phyloP scores from a whole-genome alignment of 495 filamentous ascomycete species.

The Neurospora sp. region DNA sequence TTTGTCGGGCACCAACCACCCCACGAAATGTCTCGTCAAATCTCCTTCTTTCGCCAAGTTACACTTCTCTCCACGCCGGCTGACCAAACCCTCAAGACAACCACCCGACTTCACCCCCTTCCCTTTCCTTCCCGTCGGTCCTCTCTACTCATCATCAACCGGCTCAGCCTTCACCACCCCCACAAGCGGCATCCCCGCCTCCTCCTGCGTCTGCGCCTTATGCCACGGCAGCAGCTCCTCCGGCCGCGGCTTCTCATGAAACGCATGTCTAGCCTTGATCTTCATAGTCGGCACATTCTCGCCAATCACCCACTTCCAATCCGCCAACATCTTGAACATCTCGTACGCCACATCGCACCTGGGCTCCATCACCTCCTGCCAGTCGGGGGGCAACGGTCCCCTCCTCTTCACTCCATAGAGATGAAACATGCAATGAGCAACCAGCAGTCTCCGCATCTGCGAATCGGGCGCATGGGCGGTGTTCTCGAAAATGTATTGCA shows the following conservation, averaged over 20 bases:
- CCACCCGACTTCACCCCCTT: not conserved
- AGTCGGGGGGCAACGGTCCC: slow-evolving; percentile 8
- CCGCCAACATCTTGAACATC: slow-evolving; percentile 16
- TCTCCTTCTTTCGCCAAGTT: not conserved
- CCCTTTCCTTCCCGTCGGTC: too few species aligned
- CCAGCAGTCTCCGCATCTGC: slow-evolving; percentile 16
- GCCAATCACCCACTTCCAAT: slow-evolving; percentile 21
- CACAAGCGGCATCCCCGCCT: not conserved
- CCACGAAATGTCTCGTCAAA: not conserved
- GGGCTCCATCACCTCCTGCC: slow-evolving; percentile 4
- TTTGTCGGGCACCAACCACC: not conserved
- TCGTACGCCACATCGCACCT: slow-evolving; percentile 4
- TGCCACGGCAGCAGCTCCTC: not conserved
- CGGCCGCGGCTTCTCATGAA: slow-evolving; percentile 12
- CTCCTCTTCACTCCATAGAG: slow-evolving; percentile 10
- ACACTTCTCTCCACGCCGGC: not conserved
- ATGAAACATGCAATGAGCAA: slow-evolving; percentile 14
- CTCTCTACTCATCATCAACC: not conserved
- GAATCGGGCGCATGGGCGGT: slow-evolving; percentile 4
- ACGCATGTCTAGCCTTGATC: slow-evolving; percentile 12
- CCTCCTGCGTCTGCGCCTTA: not conserved
- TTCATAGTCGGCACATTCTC: slow-evolving; percentile 17
- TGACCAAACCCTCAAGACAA: not conserved
- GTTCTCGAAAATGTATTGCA: slow-evolving; percentile 15
- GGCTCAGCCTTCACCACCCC: slow-evolving; percentile 1